Evolutionary conservation across 2,329 filamentous ascomycete genomes (phyloP), one percentile per base, ranked within the genome.

Genomic region (Colletotrichum sp.): DNA sequence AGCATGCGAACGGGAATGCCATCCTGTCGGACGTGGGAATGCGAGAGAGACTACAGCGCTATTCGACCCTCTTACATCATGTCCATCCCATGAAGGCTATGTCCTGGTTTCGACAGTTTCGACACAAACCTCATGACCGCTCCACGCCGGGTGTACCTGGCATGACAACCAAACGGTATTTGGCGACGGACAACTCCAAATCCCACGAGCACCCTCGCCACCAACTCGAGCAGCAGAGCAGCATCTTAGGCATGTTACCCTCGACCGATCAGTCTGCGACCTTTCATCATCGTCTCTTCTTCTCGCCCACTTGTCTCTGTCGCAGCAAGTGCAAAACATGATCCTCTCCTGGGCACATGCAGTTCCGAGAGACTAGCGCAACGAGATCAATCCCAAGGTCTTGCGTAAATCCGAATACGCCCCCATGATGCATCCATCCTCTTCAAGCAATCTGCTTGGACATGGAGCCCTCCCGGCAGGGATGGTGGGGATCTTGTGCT

Each of bases 41-140:
- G 61, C 30, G 63, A 39, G 8, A 55, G 12, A 55, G 25, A 52
- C 39, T 39, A 15, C 28, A n/a, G 44, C 9, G 27, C 25, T 59
- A 7, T 27, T 61, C 39, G 13, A n/a, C 27, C 55, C 30, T 68
- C 57, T 63, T 68, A 25, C 59, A 55, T 64, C 30, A 28, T 71
- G 55, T 67, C 52, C 57, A 27, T 60, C 55, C 57, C 36, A 34
- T 34, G 22, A 36, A 61, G 72, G 63, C 63, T 30, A 36, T 57
- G 39, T 73, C 70, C 63, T 64, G 22, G 69, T 68, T 61, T 73
- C 30, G 64, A 48, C 30, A 27, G 73, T 75, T 68, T 75, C 73
- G 69, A 68, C 44, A 57, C 52, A 44, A 64, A 64, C 69, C 73
- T 75, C 70, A 48, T 73, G 73, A 75, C 73, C 73, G 13, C 39